phyloP scores from a whole-genome alignment of 768 basidiomycete genomes.

The Trametes maxima region DNA sequence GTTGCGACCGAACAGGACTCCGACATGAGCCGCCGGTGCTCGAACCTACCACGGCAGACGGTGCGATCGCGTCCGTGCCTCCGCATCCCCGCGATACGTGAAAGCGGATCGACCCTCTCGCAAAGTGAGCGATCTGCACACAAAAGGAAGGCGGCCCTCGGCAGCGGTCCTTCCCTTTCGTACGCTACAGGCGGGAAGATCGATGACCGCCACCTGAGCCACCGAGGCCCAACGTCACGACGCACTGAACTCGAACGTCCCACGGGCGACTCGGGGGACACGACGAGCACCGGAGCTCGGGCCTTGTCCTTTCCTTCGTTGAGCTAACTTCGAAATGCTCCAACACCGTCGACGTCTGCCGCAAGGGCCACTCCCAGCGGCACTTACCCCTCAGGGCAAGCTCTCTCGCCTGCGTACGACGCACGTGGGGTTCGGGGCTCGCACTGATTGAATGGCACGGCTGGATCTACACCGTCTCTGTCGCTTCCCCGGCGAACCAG shows the following conservation, averaged over 20 bases:
- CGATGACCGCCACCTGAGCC: slow-evolving; percentile 3
- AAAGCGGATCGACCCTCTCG: slow-evolving; percentile 13
- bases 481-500: not conserved
- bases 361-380: not conserved
- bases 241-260: not conserved
- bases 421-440: not conserved
- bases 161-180: not conserved
- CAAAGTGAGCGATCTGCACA: slow-evolving; percentile 8
- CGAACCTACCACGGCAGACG: too few species aligned
- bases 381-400: not conserved
- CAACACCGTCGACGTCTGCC: not conserved
- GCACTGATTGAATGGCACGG: slow-evolving; percentile 5
- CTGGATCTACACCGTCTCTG: slow-evolving; percentile 1
- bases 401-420: not conserved
- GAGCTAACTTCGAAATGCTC: too few species aligned
- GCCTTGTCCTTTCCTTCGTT: not conserved
- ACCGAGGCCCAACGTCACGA: too few species aligned
- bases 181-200: slow-evolving; percentile 10
- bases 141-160: slow-evolving; percentile 1
- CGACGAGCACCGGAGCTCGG: slow-evolving; percentile 3
- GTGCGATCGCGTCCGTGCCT: not conserved
- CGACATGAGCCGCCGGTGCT: too few species aligned
- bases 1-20: too few species aligned
- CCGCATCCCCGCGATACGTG: not conserved
- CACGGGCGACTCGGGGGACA: slow-evolving; percentile 1